Conservation (phyloP, 1,139 yeast genomes). For the Saccharomycopsis crataegensis region DNA sequence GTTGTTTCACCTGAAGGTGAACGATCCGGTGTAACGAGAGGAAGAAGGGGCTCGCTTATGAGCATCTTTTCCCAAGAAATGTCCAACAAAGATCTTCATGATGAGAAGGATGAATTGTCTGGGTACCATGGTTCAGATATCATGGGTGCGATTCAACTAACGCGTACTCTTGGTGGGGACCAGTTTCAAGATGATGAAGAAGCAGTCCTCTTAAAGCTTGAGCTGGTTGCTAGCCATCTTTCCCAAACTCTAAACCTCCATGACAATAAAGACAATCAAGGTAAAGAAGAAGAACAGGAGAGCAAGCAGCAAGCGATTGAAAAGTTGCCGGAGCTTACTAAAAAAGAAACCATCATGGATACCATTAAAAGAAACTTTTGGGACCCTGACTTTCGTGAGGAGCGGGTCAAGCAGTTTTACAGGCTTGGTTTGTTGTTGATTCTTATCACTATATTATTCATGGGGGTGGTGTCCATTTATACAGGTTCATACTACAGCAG, state of each 20-base stretch:
- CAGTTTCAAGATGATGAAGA: background rate
- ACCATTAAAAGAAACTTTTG: slow-evolving; percentile 9
- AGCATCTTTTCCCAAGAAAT: no score
- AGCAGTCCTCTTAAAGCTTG: no score
- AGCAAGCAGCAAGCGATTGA: background rate
- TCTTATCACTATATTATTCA: slow-evolving; percentile 21
- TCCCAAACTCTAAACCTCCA: background rate
- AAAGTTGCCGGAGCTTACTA: background rate
- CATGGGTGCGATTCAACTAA: slow-evolving; percentile 3
- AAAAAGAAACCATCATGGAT: background rate
- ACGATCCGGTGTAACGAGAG: no score
- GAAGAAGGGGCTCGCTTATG: no score
- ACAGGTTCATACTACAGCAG: slow-evolving; percentile 55
- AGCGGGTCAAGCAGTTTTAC: slow-evolving; percentile 4
- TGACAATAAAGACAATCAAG: background rate
- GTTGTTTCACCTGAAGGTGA: no score
- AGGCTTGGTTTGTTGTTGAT: background rate
- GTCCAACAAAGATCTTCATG: background rate
- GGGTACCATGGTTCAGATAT: slow-evolving; percentile 1
- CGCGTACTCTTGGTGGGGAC: background rate
- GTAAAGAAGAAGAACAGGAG: no score
- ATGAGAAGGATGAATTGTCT: background rate
- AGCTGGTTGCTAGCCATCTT: background rate
- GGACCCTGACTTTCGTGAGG: slow-evolving; percentile 6
- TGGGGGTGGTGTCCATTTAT: slow-evolving; percentile 40